Conservation (phyloP, 1,139 yeast genomes). For the Hanseniaspora gamundiae region DNA sequence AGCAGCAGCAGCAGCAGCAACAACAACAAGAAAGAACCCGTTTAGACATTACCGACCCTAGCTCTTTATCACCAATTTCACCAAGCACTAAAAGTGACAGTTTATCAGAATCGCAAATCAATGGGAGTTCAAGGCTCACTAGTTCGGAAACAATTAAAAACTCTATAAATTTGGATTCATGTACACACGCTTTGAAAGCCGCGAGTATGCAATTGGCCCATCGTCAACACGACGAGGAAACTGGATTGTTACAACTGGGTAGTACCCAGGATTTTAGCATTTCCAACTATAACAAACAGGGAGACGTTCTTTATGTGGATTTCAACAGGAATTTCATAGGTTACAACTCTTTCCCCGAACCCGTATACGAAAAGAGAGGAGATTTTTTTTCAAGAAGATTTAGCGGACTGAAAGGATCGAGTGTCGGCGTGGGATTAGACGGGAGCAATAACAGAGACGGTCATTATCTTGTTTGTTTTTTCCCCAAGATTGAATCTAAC, state of each 20-base stretch:
- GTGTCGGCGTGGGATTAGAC: too few relatives aligned
- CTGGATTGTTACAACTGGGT: not conserved
- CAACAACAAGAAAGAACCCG: not conserved
- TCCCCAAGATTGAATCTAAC: conserved; percentile 4
- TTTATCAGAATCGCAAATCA: too few relatives aligned
- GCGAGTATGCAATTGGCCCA: not conserved
- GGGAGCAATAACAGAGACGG: not conserved
- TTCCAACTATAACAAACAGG: not conserved
- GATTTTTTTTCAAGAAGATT: not conserved
- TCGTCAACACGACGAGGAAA: not conserved
- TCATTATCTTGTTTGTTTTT: not conserved
- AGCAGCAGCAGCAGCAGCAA: not conserved
- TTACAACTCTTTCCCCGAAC: not conserved
- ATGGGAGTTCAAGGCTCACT: too few relatives aligned
- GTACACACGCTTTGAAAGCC: not conserved
- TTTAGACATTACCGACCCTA: too few relatives aligned
- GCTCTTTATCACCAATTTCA: too few relatives aligned
- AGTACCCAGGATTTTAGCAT: not conserved
- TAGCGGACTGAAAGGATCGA: not conserved
- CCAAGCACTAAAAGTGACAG: too few relatives aligned
- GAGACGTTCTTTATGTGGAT: conserved; percentile 1
- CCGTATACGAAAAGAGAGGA: not conserved
- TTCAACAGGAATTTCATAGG: conserved; percentile 1
- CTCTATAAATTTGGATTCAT: not conserved
- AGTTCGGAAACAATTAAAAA: not conserved